phyloP scores from a whole-genome alignment of 2,329 filamentous ascomycete species.

The Trichoderma atroviride region DNA sequence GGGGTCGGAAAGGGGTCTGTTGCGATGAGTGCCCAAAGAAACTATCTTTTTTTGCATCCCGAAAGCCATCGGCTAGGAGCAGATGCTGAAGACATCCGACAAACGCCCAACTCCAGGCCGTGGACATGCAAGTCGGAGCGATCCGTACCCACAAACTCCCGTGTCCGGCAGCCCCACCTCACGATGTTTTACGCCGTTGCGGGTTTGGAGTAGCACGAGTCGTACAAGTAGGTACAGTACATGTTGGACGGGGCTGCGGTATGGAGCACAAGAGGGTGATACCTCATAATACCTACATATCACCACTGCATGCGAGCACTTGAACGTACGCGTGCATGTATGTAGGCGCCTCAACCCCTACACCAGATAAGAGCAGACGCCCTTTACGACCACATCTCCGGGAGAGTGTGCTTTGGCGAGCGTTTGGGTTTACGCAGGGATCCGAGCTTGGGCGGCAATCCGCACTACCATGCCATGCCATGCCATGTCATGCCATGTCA shows the following conservation, averaged over 20 bases:
- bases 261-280: background rate
- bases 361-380: conserved; percentile 2
- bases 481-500: conserved; percentile 15
- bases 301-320: conserved; percentile 7
- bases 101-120: conserved; percentile 5
- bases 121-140: conserved; percentile 27
- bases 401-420: conserved; percentile 17
- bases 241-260: background rate
- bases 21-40: conserved; percentile 12
- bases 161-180: conserved; percentile 26
- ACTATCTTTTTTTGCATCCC: background rate
- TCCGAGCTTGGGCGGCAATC: conserved; percentile 18
- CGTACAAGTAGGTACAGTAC: background rate
- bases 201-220: background rate
- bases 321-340: background rate
- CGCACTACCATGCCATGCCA: conserved; percentile 2
- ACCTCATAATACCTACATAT: background rate
- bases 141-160: conserved; percentile 27
- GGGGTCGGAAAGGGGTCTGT: background rate
- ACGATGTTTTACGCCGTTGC: conserved; percentile 20
- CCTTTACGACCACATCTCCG: background rate
- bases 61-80: conserved; percentile 4
- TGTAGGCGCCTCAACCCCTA: background rate
- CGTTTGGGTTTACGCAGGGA: conserved; percentile 15
- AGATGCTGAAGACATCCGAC: conserved; percentile 23